These are phyloP conservation scores for Suillus hirtellus DNA, from an alignment of 768 basidiomycete species.

Conservation along the genomic window DNA sequence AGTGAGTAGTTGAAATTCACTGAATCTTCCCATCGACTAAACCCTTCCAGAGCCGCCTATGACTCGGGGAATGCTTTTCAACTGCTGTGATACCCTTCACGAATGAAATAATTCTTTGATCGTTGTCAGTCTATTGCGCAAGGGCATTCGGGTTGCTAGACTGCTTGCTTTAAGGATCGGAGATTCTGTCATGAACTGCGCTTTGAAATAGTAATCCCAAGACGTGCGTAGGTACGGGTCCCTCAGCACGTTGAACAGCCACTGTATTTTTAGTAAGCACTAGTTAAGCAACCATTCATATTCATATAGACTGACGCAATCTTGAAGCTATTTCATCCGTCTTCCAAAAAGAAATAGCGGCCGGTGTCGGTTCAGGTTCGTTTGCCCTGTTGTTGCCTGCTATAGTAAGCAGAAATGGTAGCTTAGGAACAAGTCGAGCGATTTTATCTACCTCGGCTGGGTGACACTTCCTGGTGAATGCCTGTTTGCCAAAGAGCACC, in stretches of 20 bases:
- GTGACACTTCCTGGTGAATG: neutral
- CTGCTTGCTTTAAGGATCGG: neutral
- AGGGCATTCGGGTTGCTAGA: neutral
- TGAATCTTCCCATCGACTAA: neutral
- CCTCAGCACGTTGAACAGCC: neutral
- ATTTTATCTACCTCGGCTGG: neutral
- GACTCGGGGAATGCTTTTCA: neutral
- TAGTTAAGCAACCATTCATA: neutral
- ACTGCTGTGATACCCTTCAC: neutral
- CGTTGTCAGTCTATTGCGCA: neutral
- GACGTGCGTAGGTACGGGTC: neutral
- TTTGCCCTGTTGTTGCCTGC: neutral
- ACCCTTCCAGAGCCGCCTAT: neutral
- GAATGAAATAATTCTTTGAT: neutral
- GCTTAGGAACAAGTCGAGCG: neutral
- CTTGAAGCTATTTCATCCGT: neutral
- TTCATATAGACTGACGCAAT: neutral
- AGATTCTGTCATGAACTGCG: neutral
- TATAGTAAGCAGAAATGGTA: neutral
- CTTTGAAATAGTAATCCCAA: neutral
- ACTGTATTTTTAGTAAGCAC: neutral
- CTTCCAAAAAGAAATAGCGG: neutral
- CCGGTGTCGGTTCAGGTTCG: neutral
- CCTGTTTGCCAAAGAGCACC: conserved; percentile 3
- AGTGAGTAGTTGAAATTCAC: neutral